A percentile compares a stretch with the other conserved stretches of the same genome.
These are phyloP conservation scores for Lentinula boryana DNA, from an alignment of 768 basidiomycete species.

Conservation along the genomic window DNA sequence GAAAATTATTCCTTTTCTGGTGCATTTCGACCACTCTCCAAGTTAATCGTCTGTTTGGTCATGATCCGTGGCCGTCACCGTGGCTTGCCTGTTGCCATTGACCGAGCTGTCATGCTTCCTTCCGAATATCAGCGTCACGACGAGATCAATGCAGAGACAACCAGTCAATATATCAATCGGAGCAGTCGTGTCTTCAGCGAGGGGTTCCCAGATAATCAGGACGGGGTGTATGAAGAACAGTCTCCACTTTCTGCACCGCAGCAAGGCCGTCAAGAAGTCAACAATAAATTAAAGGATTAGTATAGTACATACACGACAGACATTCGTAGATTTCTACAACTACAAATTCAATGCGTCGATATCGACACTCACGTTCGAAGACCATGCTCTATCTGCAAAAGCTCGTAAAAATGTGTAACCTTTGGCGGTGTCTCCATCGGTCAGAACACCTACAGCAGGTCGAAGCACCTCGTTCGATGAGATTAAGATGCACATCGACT, in stretches of 20 bases:
- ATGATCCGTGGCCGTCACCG: conserved; percentile 95
- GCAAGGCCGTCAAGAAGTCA: not conserved
- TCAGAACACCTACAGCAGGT: conserved; percentile 37
- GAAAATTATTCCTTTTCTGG: conserved; percentile 79
- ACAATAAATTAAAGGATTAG: not conserved
- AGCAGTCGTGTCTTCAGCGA: conserved; percentile 4
- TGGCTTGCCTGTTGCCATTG: conserved; percentile 82
- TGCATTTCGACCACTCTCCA: conserved; percentile 72
- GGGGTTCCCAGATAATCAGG: conserved; percentile 2
- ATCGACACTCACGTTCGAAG: conserved; percentile 28
- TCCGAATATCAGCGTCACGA: conserved; percentile 41
- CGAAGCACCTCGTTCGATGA: conserved; percentile 37
- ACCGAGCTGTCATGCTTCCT: conserved; percentile 81
- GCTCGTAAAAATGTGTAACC: conserved; percentile 44
- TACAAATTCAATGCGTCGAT: conserved; percentile 18
- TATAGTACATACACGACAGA: not conserved
- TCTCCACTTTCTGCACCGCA: not conserved
- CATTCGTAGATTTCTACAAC: not conserved
- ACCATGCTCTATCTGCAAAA: conserved; percentile 47
- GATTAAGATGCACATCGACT: conserved; percentile 43
- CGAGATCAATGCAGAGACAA: not conserved
- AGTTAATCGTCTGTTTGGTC: conserved; percentile 79
- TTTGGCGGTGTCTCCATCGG: conserved; percentile 37
- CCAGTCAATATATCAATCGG: not conserved
- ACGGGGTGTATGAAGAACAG: not conserved